Evolutionary conservation across 805 yeast genomes (phyloP).

Genomic region (Candida verbasci): DNA sequence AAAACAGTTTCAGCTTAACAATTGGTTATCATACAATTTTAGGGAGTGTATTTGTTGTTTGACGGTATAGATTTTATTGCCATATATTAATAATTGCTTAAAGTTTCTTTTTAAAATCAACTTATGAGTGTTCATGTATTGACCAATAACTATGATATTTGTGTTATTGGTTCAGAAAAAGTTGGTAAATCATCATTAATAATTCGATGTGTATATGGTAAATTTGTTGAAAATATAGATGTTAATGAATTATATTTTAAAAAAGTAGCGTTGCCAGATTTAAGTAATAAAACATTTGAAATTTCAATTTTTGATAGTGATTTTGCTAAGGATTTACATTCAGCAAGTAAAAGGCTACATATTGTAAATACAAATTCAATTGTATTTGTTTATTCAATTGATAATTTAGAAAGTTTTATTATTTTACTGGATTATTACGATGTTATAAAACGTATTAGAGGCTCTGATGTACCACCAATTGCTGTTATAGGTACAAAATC

Average conservation of each 20-base stretch:
- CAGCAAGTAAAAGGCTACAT: slow-evolving; percentile 22
- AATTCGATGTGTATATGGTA: slow-evolving; percentile 18
- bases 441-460: slow-evolving; percentile 18
- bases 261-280: slow-evolving; percentile 7
- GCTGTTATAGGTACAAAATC: slow-evolving; percentile 27
- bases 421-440: slow-evolving; percentile 24
- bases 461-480: slow-evolving; percentile 22
- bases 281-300: slow-evolving; percentile 17
- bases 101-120: neutral
- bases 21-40: too few species aligned
- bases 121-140: slow-evolving; percentile 12
- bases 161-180: slow-evolving; percentile 21
- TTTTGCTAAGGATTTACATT: slow-evolving; percentile 21
- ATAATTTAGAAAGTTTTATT: slow-evolving; percentile 22
- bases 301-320: slow-evolving; percentile 30
- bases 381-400: slow-evolving; percentile 27
- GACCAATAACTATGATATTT: slow-evolving; percentile 20
- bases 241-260: slow-evolving; percentile 24
- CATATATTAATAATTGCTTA: neutral
- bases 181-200: slow-evolving; percentile 26
- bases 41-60: neutral
- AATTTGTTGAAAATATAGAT: slow-evolving; percentile 13
- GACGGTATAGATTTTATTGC: neutral
- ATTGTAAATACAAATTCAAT: slow-evolving; percentile 26
- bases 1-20: too few species aligned